A percentile compares a stretch with the other conserved stretches of the same genome.
phyloP scores from a whole-genome alignment of 2,329 filamentous ascomycete species.

The Penicillium sp. region DNA sequence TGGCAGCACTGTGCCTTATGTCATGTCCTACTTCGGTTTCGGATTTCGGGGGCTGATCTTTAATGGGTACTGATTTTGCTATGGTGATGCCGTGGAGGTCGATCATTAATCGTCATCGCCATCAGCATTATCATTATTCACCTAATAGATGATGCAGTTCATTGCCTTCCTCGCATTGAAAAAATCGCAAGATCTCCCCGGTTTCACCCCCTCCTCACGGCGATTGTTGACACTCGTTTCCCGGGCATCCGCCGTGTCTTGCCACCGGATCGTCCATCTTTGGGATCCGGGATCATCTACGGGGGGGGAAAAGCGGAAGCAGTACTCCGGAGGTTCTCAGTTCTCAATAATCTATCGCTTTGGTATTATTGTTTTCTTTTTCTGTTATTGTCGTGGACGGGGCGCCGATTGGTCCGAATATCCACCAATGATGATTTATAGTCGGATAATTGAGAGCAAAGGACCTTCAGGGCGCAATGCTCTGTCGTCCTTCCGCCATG shows the following conservation, averaged over 20 bases:
- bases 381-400: conserved; percentile 1
- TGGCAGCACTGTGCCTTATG: conserved; percentile 20
- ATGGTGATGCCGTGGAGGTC: not conserved
- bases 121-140: not conserved
- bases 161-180: not conserved
- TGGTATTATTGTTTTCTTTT: not conserved
- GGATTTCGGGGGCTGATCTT: conserved; percentile 2
- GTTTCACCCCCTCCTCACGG: conserved; percentile 13
- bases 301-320: conserved; percentile 3
- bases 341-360: not conserved
- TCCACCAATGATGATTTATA: conserved; percentile 4
- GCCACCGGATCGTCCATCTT: conserved; percentile 24
- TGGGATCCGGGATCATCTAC: conserved; percentile 17
- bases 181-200: conserved; percentile 2
- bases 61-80: not conserved
- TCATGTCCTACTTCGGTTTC: conserved; percentile 30
- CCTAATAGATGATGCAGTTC: conserved; percentile 2
- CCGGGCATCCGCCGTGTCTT: conserved; percentile 22
- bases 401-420: conserved; percentile 16
- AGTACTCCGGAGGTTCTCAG: not conserved
- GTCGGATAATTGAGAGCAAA: not conserved
- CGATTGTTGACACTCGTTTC: conserved; percentile 20
- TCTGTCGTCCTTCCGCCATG: not conserved
- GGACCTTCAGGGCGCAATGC: not conserved
- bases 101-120: not conserved